Percentiles rank a stretch among this genome's conserved stretches.
Evolutionary conservation across 306 rosid genomes (phyloP).

Genomic region (Citrullus colocynthis): DNA sequence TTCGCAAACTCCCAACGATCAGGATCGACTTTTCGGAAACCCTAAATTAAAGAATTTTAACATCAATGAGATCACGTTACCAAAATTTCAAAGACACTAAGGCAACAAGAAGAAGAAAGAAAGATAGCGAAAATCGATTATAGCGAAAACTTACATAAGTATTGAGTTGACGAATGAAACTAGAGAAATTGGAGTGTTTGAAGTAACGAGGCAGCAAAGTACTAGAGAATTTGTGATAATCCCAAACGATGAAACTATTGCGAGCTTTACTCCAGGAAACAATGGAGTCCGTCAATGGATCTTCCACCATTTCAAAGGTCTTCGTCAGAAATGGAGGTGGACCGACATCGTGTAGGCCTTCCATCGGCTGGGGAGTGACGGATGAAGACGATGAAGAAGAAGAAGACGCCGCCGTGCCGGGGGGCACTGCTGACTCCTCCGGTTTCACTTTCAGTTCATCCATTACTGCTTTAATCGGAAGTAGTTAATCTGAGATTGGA

Average conservation of each 20-base stretch:
- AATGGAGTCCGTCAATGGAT: constrained; percentile 63
- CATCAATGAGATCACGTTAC: neutral
- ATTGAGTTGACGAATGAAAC: constrained; percentile 95
- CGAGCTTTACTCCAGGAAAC: constrained; percentile 85
- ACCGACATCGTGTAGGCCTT: constrained; percentile 62
- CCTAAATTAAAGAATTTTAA: constrained; percentile 31
- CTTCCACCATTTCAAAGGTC: constrained; percentile 90
- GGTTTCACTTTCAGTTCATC: constrained; percentile 29
- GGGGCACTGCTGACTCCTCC: constrained; percentile 28
- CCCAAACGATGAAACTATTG: constrained; percentile 94
- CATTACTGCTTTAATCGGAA: constrained; percentile 16
- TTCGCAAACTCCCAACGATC: constrained; percentile 97
- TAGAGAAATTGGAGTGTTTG: constrained; percentile 83
- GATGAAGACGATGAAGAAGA: constrained; percentile 44
- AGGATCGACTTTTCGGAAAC: constrained; percentile 84
- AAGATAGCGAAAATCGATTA: neutral
- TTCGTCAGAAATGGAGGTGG: constrained; percentile 91
- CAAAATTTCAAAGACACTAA: neutral
- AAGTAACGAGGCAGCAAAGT: constrained; percentile 79
- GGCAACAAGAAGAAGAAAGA: neutral
- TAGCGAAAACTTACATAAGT: constrained; percentile 54
- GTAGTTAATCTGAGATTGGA: neutral
- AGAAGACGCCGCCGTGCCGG: constrained; percentile 8
- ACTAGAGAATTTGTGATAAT: constrained; percentile 49
- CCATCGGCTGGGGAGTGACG: constrained; percentile 56